Percentiles rank a stretch among this genome's conserved stretches.
Conservation (phyloP, 768 basidiomycete species). For the Lactifluus piperatus region DNA sequence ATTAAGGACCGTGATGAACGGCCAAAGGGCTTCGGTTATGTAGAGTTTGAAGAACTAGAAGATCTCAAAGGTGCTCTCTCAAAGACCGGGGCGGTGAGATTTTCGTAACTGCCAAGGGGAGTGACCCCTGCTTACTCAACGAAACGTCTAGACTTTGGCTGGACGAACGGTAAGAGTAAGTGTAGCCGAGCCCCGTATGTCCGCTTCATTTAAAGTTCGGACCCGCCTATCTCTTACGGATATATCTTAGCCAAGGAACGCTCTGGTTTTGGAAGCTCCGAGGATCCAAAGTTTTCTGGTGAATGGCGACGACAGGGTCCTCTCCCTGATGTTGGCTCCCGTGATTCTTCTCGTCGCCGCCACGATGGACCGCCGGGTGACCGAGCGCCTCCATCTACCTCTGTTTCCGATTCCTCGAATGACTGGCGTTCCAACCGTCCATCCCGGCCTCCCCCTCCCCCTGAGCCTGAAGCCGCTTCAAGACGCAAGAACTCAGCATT, state of each 20-base stretch:
- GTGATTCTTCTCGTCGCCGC: constrained; percentile 57
- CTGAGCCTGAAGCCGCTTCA: constrained; percentile 38
- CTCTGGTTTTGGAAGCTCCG: constrained; percentile 43
- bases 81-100: constrained; percentile 59
- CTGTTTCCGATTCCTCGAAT: constrained; percentile 48
- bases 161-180: constrained; percentile 81
- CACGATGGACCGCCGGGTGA: constrained; percentile 46
- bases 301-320: constrained; percentile 88
- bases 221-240: background rate
- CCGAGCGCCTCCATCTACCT: constrained; percentile 35
- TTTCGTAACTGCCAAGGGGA: background rate
- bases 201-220: background rate
- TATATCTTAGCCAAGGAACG: constrained; percentile 63
- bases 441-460: constrained; percentile 25
- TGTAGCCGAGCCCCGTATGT: constrained; percentile 94
- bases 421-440: constrained; percentile 67
- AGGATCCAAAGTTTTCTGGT: constrained; percentile 71
- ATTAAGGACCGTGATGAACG: constrained; percentile 90
- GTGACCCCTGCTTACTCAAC: background rate
- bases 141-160: constrained; percentile 44
- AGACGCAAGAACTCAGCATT: constrained; percentile 54
- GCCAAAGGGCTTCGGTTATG: constrained; percentile 96
- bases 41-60: constrained; percentile 87
- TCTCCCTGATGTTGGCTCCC: constrained; percentile 56
- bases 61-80: constrained; percentile 76